phyloP scores from a whole-genome alignment of 768 basidiomycete genomes.

The Hortiboletus campestris region DNA sequence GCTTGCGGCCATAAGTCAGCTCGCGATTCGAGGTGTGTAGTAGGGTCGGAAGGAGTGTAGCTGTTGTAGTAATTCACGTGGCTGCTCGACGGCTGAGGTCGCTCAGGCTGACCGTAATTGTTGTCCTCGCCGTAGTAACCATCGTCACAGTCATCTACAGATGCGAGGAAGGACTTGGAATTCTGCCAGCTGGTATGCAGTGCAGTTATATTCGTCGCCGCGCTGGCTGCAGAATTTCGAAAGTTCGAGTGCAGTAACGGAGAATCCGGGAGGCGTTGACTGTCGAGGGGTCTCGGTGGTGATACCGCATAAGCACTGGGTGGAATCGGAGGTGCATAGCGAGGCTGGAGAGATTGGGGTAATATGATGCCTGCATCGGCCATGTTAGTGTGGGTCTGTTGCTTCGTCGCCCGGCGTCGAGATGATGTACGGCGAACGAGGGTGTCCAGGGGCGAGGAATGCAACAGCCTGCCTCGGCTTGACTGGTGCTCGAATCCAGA shows the following conservation, averaged over 20 bases:
- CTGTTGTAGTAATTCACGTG: slow-evolving; percentile 1
- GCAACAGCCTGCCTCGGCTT: slow-evolving; percentile 31
- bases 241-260: slow-evolving; percentile 52
- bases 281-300: slow-evolving; percentile 9
- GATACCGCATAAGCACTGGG: not conserved
- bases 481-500: slow-evolving; percentile 17
- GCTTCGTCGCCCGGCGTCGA: slow-evolving; percentile 30
- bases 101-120: slow-evolving; percentile 31
- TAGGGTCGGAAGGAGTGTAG: not conserved
- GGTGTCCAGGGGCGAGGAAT: slow-evolving; percentile 56
- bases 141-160: slow-evolving; percentile 31
- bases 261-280: slow-evolving; percentile 34
- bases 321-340: not conserved
- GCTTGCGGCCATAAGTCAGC: slow-evolving; percentile 20
- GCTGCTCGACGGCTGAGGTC: not conserved
- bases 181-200: slow-evolving; percentile 8
- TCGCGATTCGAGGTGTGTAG: not conserved
- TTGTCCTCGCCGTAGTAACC: slow-evolving; percentile 41
- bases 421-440: slow-evolving; percentile 56
- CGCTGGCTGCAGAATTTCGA: slow-evolving; percentile 40
- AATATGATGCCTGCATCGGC: not conserved
- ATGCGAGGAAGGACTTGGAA: slow-evolving; percentile 28
- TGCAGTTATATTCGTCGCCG: slow-evolving; percentile 23
- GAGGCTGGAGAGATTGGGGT: slow-evolving; percentile 14
- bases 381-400: slow-evolving; percentile 1